Conservation (phyloP, 2,329 filamentous ascomycete genomes). For the Biscogniauxia sp. region DNA sequence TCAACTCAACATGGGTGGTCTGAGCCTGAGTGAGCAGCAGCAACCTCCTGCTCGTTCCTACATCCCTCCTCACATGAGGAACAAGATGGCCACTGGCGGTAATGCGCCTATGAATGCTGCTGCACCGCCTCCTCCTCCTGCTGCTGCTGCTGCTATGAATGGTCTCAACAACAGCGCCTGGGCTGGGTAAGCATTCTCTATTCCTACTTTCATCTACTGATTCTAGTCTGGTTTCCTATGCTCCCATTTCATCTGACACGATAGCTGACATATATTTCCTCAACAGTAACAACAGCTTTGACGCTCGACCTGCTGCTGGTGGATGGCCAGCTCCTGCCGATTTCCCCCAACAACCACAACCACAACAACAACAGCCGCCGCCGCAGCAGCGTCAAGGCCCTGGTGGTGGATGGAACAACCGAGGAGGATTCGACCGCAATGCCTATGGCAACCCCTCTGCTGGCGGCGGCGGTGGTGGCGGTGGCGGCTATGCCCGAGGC, state of each 20-base stretch:
- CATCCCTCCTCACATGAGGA: slow-evolving; percentile 81
- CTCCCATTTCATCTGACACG: slow-evolving; percentile 1
- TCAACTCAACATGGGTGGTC: slow-evolving; percentile 77
- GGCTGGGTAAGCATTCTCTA: slow-evolving; percentile 51
- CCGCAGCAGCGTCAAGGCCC: slow-evolving; percentile 26
- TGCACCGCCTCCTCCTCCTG: slow-evolving; percentile 33
- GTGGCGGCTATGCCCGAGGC: slow-evolving; percentile 61
- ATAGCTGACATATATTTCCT: slow-evolving; percentile 24
- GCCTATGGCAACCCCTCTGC: slow-evolving; percentile 55
- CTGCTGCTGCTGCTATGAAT: slow-evolving; percentile 39
- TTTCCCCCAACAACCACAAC: slow-evolving; percentile 21
- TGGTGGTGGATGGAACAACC: slow-evolving; percentile 26
- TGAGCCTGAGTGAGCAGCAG: slow-evolving; percentile 58
- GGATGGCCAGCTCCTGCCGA: slow-evolving; percentile 35
- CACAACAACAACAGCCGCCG: slow-evolving; percentile 9
- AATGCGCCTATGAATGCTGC: slow-evolving; percentile 27
- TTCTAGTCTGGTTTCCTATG: neutral
- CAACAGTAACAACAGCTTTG: slow-evolving; percentile 47
- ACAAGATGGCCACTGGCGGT: slow-evolving; percentile 43
- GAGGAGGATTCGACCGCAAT: slow-evolving; percentile 57
- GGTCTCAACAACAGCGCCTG: slow-evolving; percentile 63
- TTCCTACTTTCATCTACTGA: neutral
- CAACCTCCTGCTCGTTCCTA: slow-evolving; percentile 61
- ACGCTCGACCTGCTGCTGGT: slow-evolving; percentile 36
- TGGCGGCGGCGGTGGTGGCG: slow-evolving; percentile 42